Conservation (phyloP, 2,329 filamentous ascomycete genomes). For the Monosporascus ibericus region DNA sequence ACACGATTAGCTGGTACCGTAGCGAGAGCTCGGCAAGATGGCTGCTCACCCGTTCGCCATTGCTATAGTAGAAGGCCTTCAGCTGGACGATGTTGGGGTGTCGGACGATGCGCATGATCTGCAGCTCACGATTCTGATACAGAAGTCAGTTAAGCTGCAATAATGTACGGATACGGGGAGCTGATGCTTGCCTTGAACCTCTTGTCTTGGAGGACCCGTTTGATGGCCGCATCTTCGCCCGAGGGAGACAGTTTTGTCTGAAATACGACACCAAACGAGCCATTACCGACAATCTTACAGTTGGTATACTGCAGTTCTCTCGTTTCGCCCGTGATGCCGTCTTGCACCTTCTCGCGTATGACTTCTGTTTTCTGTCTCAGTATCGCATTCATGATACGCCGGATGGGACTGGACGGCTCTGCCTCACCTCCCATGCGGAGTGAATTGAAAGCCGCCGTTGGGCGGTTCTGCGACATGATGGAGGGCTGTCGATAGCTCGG, state of each 20-base stretch:
- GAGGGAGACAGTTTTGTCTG: conserved; percentile 98
- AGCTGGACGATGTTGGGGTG: conserved; percentile 98
- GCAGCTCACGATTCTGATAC: conserved; percentile 86
- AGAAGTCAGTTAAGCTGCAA: conserved; percentile 11
- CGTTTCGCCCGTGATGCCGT: conserved; percentile 93
- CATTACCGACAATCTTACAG: conserved; percentile 99
- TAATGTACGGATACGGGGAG: neutral
- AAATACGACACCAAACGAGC: conserved; percentile 97
- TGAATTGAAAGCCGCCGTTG: conserved; percentile 75
- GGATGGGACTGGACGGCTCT: conserved; percentile 13
- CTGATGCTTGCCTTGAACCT: conserved; percentile 78
- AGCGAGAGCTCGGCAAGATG: conserved; percentile 1
- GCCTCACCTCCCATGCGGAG: conserved; percentile 95
- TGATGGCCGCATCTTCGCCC: conserved; percentile 97
- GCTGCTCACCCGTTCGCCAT: conserved; percentile 82
- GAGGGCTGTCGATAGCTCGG: conserved; percentile 16
- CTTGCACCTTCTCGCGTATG: conserved; percentile 97
- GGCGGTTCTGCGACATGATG: conserved; percentile 36
- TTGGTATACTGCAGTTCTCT: conserved; percentile 97
- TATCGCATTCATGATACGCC: conserved; percentile 7
- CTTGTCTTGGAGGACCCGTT: conserved; percentile 97
- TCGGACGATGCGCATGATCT: conserved; percentile 99
- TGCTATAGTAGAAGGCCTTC: conserved; percentile 99
- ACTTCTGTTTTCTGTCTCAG: conserved; percentile 59
- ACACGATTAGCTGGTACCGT: conserved; percentile 8